phyloP scores from a whole-genome alignment of 2,329 filamentous ascomycete genomes.

The Verticillium nonalfalfae region DNA sequence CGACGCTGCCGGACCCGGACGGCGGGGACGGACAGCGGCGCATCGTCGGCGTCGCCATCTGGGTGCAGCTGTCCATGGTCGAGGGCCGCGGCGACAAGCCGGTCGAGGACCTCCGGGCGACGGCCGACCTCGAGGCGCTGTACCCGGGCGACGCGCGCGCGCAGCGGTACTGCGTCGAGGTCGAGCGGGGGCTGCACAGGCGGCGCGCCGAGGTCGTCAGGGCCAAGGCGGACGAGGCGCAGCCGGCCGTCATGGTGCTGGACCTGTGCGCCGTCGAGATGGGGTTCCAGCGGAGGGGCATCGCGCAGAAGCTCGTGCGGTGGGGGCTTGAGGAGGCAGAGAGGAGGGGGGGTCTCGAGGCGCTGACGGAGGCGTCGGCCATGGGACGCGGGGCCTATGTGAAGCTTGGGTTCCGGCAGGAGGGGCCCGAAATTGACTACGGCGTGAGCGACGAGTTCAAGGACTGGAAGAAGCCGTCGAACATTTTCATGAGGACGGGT shows the following conservation, averaged over 20 bases:
- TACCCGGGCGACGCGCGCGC: slow-evolving; percentile 36
- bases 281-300: slow-evolving; percentile 41
- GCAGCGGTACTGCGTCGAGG: slow-evolving; percentile 38
- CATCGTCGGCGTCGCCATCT: slow-evolving; percentile 49
- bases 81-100: slow-evolving; percentile 38
- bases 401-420: slow-evolving; percentile 36
- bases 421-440: slow-evolving; percentile 34
- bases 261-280: slow-evolving; percentile 48
- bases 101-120: slow-evolving; percentile 21
- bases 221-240: slow-evolving; percentile 27
- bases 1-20: slow-evolving; percentile 33
- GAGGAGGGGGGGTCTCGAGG: slow-evolving; percentile 32
- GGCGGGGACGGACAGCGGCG: slow-evolving; percentile 8
- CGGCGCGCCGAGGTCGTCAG: slow-evolving; percentile 33
- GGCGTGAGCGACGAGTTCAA: slow-evolving; percentile 35
- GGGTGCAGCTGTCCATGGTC: slow-evolving; percentile 44
- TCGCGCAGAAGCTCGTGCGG: slow-evolving; percentile 35
- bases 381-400: slow-evolving; percentile 41
- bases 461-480: slow-evolving; percentile 28
- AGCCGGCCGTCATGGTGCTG: slow-evolving; percentile 42
- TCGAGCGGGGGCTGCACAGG: slow-evolving; percentile 34
- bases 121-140: slow-evolving; percentile 24
- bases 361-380: slow-evolving; percentile 36
- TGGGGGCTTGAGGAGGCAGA: slow-evolving; percentile 39
- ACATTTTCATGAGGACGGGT: slow-evolving; percentile 39